Conservation (phyloP, 805 yeast genomes). For the Starmerella floricola region DNA sequence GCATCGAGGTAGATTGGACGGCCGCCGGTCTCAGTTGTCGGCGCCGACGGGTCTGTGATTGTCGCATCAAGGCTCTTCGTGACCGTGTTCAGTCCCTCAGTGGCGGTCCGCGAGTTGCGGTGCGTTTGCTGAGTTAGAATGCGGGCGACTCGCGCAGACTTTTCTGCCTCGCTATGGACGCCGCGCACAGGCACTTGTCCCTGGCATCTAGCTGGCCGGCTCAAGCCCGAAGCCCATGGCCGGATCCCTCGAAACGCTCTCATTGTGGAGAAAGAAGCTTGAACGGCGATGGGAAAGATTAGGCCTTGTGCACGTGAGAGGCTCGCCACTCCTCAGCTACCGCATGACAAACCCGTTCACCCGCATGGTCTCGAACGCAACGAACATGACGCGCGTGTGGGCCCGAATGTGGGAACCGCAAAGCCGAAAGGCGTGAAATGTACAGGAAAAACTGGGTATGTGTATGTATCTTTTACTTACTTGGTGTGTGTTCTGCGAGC, state of each 20-base stretch:
- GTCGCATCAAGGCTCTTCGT: neutral
- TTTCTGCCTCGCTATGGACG: constrained; percentile 14
- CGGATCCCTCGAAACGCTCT: neutral
- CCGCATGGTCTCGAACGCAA: no score
- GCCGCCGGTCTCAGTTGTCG: constrained; percentile 25
- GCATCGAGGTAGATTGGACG: constrained; percentile 93
- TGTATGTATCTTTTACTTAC: no score
- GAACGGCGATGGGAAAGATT: neutral
- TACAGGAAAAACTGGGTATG: no score
- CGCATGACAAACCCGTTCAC: no score
- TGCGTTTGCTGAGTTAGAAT: constrained; percentile 17
- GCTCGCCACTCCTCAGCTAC: neutral
- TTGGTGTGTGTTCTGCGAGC: no score
- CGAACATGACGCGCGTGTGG: no score
- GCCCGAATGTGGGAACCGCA: no score
- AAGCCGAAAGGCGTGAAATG: no score
- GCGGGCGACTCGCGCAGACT: constrained; percentile 10
- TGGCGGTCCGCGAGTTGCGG: constrained; percentile 9
- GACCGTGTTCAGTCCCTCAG: constrained; percentile 9
- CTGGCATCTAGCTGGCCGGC: neutral
- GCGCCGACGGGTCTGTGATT: constrained; percentile 15
- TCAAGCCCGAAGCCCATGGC: neutral
- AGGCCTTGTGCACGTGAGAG: neutral
- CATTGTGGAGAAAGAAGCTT: neutral
- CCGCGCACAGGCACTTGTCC: constrained; percentile 1